These are phyloP conservation scores for Pseudogymnoascus sp. DNA, from an alignment of 2,329 filamentous ascomycete species.

Conservation along the genomic window DNA sequence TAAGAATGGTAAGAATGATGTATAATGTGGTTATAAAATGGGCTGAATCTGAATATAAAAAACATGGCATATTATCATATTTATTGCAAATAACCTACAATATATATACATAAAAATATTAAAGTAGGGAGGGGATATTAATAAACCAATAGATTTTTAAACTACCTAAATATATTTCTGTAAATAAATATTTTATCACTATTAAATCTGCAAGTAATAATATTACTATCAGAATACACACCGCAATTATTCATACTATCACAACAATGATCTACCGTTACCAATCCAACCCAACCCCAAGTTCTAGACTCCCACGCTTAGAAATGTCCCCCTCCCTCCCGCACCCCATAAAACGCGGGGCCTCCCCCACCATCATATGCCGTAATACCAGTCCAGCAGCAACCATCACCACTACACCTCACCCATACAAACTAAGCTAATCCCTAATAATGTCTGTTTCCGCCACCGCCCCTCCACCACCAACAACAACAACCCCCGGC, in stretches of 20 bases:
- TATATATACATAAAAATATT: background rate
- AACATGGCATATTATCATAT: background rate
- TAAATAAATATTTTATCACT: too few species aligned
- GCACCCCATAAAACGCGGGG: background rate
- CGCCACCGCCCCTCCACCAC: background rate
- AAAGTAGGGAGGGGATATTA: too few species aligned
- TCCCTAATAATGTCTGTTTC: background rate
- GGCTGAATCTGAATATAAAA: background rate
- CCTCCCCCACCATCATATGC: too few species aligned
- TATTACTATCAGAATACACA: background rate
- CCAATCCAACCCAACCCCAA: background rate
- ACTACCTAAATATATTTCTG: too few species aligned
- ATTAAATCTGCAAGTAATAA: too few species aligned
- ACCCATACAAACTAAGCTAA: too few species aligned
- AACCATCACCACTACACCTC: too few species aligned
- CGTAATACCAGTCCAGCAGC: too few species aligned
- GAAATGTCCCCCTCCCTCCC: background rate
- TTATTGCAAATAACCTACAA: background rate
- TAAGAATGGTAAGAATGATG: too few species aligned
- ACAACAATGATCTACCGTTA: background rate
- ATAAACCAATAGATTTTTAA: too few species aligned
- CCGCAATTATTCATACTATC: background rate
- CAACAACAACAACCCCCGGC: background rate
- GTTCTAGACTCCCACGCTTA: background rate
- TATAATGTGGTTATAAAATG: background rate